Percentiles rank a stretch among this genome's conserved stretches.
Conservation (phyloP, 495 filamentous ascomycete species). For the Aspergillus ellipticus region DNA sequence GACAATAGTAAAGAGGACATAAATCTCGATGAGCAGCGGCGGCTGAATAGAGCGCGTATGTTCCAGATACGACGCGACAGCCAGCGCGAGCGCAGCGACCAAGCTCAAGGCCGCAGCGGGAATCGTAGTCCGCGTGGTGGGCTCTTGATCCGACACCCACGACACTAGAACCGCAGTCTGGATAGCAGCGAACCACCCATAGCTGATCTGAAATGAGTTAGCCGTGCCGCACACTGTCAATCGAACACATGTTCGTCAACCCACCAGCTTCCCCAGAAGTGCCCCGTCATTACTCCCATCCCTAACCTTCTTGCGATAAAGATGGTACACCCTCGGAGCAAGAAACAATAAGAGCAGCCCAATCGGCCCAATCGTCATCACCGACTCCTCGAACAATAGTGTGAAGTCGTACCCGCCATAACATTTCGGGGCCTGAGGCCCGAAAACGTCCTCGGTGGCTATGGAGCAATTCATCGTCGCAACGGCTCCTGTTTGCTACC, state of each 20-base stretch:
- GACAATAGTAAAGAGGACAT: background rate
- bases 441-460: background rate
- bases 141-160: background rate
- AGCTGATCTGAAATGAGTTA: background rate
- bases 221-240: background rate
- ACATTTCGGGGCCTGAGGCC: background rate
- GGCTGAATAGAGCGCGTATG: background rate
- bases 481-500: background rate
- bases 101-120: background rate
- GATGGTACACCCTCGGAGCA: background rate
- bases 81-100: background rate
- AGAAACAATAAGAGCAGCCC: background rate
- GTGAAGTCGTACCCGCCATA: background rate
- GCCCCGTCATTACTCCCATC: background rate
- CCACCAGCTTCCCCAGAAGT: background rate
- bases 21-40: background rate
- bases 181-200: background rate
- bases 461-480: background rate
- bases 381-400: background rate
- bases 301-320: background rate
- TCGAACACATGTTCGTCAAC: background rate
- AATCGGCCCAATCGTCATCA: background rate
- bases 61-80: background rate
- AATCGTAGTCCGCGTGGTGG: background rate
- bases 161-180: background rate